These are phyloP conservation scores for Chaetothyriales sp. DNA, from an alignment of 2,329 filamentous ascomycete genomes.

Conservation along the genomic window DNA sequence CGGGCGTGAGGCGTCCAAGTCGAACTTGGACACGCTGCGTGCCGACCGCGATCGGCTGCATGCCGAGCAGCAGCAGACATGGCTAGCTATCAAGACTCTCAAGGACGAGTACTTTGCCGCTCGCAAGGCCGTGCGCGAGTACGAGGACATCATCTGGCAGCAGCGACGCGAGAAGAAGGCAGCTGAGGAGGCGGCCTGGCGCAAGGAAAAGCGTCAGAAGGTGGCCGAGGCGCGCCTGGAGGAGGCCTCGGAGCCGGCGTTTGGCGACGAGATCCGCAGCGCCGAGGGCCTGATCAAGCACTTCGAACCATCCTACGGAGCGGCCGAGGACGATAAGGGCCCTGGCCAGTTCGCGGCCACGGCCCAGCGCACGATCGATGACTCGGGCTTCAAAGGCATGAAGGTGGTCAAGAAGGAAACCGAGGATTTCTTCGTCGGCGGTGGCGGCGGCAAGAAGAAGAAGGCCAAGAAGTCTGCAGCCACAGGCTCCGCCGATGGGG, in stretches of 20 bases:
- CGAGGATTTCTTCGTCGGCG: conserved; percentile 64
- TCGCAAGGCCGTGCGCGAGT: conserved; percentile 68
- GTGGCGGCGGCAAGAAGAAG: conserved; percentile 56
- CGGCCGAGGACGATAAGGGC: conserved; percentile 35
- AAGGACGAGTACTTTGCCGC: conserved; percentile 78
- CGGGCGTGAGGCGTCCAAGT: conserved; percentile 81
- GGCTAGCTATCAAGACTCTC: conserved; percentile 61
- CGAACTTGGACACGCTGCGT: conserved; percentile 67
- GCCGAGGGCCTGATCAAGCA: conserved; percentile 77
- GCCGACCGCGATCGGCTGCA: conserved; percentile 77
- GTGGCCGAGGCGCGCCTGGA: conserved; percentile 40
- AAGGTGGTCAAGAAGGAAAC: conserved; percentile 76
- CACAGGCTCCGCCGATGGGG: conserved; percentile 34
- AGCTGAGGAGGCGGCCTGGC: conserved; percentile 52
- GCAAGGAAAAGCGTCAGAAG: conserved; percentile 36
- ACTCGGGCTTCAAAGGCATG: conserved; percentile 69
- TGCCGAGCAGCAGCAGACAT: conserved; percentile 76
- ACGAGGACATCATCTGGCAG: conserved; percentile 69
- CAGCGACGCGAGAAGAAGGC: conserved; percentile 61
- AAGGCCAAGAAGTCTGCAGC: conserved; percentile 30
- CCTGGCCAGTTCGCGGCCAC: conserved; percentile 51
- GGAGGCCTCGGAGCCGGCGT: conserved; percentile 55
- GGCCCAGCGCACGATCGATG: conserved; percentile 70
- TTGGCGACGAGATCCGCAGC: conserved; percentile 79
- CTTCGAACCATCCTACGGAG: conserved; percentile 71